Percentiles rank a stretch among this genome's conserved stretches.
Conservation (phyloP, 1,139 yeast species). For the Torulaspora pretoriensis region DNA sequence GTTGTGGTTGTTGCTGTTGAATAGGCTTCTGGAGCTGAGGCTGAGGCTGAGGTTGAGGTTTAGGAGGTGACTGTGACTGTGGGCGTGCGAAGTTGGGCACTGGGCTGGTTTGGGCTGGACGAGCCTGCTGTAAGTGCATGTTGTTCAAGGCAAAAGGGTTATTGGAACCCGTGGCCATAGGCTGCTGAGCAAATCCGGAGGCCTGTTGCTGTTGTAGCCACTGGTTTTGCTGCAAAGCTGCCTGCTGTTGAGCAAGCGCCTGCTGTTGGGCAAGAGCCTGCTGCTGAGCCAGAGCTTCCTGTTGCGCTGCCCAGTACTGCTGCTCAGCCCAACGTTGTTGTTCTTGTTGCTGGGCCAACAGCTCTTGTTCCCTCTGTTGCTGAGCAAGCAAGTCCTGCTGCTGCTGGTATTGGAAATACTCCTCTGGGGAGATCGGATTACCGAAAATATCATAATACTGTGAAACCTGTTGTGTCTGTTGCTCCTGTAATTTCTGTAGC, state of each 20-base stretch:
- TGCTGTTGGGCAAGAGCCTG: conserved; percentile 25
- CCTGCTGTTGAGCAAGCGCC: conserved; percentile 36
- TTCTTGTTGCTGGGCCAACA: conserved; percentile 38
- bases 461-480: conserved; percentile 40
- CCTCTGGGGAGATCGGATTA: conserved; percentile 54
- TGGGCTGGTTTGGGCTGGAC: conserved; percentile 24
- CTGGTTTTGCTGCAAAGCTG: conserved; percentile 33
- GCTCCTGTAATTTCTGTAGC: conserved; percentile 49
- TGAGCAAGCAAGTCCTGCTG: conserved; percentile 26
- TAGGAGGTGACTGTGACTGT: conserved; percentile 12
- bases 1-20: conserved; percentile 36
- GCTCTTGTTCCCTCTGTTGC: conserved; percentile 35
- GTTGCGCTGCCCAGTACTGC: conserved; percentile 37
- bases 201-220: conserved; percentile 34
- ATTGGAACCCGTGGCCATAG: conserved; percentile 76
- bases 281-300: conserved; percentile 29
- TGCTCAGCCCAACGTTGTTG: conserved; percentile 38
- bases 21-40: conserved; percentile 29
- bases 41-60: conserved; percentile 20
- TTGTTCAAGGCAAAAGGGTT: conserved; percentile 76
- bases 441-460: conserved; percentile 65
- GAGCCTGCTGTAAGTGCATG: conserved; percentile 14
- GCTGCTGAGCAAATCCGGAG: conserved; percentile 44
- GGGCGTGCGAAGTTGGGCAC: conserved; percentile 17
- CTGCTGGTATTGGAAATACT: conserved; percentile 37